A percentile compares a stretch with the other conserved stretches of the same genome.
Evolutionary conservation across 768 basidiomycete genomes (phyloP).

Genomic region (Porpolomopsis calyptriformis): DNA sequence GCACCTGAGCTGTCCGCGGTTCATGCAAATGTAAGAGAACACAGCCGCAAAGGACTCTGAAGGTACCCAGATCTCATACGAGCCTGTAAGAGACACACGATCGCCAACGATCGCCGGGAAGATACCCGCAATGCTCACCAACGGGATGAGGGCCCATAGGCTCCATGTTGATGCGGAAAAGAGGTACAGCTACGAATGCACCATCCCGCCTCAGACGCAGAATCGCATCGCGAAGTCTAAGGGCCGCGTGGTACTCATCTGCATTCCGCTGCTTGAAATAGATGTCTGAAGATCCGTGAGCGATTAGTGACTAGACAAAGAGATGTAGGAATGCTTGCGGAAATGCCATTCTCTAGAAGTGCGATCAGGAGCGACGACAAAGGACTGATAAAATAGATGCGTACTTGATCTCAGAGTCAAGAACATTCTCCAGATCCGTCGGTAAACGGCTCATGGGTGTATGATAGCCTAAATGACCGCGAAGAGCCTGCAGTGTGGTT

Average conservation of each 20-base stretch:
- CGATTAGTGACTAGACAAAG: no score
- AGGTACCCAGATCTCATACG: constrained; percentile 76
- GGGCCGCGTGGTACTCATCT: constrained; percentile 50
- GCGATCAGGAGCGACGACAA: not conserved
- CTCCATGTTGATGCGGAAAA: constrained; percentile 56
- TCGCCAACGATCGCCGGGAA: not conserved
- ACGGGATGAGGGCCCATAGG: constrained; percentile 71
- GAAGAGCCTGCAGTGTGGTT: no score
- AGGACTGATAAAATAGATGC: not conserved
- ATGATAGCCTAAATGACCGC: not conserved
- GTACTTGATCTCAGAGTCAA: constrained; percentile 44
- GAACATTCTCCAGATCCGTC: constrained; percentile 45
- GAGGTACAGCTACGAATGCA: constrained; percentile 70
- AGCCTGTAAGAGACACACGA: constrained; percentile 33
- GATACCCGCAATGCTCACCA: constrained; percentile 31
- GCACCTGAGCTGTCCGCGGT: constrained; percentile 61
- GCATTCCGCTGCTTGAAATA: constrained; percentile 66
- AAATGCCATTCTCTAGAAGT: constrained; percentile 65
- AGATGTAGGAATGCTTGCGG: constrained; percentile 47
- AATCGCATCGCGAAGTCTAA: constrained; percentile 61
- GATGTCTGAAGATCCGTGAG: constrained; percentile 41
- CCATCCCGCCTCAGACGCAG: constrained; percentile 61
- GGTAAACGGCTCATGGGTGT: constrained; percentile 20
- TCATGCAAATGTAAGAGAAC: constrained; percentile 65
- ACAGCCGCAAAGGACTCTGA: constrained; percentile 62